Conservation (phyloP, 2,329 filamentous ascomycete species). For the Verruconis gallopava region DNA sequence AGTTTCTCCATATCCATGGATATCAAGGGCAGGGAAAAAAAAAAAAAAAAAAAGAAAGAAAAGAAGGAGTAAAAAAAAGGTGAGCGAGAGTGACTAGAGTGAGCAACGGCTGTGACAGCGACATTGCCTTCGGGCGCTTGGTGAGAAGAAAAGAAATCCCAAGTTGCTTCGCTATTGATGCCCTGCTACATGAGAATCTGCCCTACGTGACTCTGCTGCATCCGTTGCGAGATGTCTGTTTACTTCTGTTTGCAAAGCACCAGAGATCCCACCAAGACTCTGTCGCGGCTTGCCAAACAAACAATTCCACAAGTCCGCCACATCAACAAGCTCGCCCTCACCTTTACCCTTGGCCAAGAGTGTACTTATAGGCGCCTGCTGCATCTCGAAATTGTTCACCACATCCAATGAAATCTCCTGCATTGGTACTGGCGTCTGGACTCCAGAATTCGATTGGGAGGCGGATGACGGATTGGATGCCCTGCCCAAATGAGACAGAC, state of each 20-base stretch:
- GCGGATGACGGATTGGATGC: slow-evolving; percentile 20
- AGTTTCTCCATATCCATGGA: no score
- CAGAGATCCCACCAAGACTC: slow-evolving; percentile 22
- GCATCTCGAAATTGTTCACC: slow-evolving; percentile 73
- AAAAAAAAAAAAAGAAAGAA: no score
- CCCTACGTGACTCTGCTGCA: slow-evolving; percentile 41
- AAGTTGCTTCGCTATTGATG: no score
- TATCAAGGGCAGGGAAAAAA: no score
- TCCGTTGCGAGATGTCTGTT: slow-evolving; percentile 39
- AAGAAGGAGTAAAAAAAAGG: no score
- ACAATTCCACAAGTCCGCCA: slow-evolving; percentile 77
- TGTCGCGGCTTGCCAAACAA: slow-evolving; percentile 53
- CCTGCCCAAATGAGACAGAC: slow-evolving; percentile 61
- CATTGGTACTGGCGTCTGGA: slow-evolving; percentile 27
- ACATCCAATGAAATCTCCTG: slow-evolving; percentile 57
- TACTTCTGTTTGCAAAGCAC: slow-evolving; percentile 30
- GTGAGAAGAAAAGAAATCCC: no score
- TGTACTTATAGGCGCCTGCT: slow-evolving; percentile 56
- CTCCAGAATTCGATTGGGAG: slow-evolving; percentile 21
- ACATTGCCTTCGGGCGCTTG: no score
- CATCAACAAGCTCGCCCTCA: slow-evolving; percentile 67
- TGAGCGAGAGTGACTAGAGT: no score
- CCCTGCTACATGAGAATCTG: no score
- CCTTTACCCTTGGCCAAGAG: slow-evolving; percentile 57
- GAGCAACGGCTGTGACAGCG: no score